These are phyloP conservation scores for Aspergillus steynii DNA, from an alignment of 495 filamentous ascomycete species.

Conservation along the genomic window DNA sequence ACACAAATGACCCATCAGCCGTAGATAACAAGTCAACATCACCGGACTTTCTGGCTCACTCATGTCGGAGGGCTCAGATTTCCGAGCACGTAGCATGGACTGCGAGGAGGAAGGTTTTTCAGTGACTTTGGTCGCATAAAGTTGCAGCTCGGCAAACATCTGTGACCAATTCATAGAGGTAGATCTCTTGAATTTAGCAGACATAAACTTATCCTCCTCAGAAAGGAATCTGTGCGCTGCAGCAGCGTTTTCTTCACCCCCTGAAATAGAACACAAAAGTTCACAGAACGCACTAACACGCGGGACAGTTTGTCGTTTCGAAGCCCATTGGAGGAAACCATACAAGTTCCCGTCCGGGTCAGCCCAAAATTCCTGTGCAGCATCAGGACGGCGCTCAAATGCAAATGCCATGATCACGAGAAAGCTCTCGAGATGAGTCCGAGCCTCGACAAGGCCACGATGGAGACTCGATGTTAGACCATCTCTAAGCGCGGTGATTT, in stretches of 20 bases:
- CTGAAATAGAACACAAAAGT: constrained; percentile 83
- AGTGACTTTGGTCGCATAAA: constrained; percentile 67
- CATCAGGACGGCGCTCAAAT: constrained; percentile 80
- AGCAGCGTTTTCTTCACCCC: constrained; percentile 74
- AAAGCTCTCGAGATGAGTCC: constrained; percentile 86
- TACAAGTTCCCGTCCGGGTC: constrained; percentile 86
- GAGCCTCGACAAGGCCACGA: constrained; percentile 49
- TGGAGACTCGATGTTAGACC: constrained; percentile 47
- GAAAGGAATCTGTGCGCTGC: constrained; percentile 84
- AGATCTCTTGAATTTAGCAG: constrained; percentile 73
- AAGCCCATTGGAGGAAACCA: constrained; percentile 95
- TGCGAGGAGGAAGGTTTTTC: constrained; percentile 62
- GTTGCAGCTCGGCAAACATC: constrained; percentile 85
- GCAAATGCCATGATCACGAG: constrained; percentile 87
- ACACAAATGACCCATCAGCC: constrained; percentile 78
- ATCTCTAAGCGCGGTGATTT: constrained; percentile 53
- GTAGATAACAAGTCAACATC: constrained; percentile 91
- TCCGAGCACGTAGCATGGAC: constrained; percentile 56
- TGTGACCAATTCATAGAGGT: constrained; percentile 85
- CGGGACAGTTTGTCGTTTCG: constrained; percentile 85
- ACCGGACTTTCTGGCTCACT: constrained; percentile 81
- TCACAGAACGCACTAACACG: constrained; percentile 94
- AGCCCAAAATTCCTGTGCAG: constrained; percentile 83
- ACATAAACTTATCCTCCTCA: constrained; percentile 74
- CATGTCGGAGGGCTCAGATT: constrained; percentile 66